Evolutionary conservation across 1,284 basidiomycete species (phyloP), one percentile per base, ranked within the genome.

Genomic region (Puccinia novopanici): DNA sequence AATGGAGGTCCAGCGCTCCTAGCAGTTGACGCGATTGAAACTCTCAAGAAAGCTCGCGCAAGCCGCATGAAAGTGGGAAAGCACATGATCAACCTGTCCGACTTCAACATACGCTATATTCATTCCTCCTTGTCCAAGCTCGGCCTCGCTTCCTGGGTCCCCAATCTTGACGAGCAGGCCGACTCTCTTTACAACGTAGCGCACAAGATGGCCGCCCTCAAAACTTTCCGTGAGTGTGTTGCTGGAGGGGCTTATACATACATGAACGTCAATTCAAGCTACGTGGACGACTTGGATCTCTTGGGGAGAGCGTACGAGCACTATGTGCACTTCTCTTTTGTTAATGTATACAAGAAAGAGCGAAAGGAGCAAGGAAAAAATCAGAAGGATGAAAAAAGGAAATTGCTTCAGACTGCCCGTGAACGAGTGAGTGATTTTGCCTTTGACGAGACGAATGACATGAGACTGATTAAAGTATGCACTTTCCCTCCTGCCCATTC

Each of bases 131-230:
- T 67, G 40, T 57, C 75, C 12, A 61, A 61, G 30, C 55, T 76
- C 10, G 75, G 75, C 9, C 24, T 76, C 22, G 3, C 30, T 50
- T 22, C 24, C 12, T 76, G 75, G 75, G 42, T 2, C 19, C 75
- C 75, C 12, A 45, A 76, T 40, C 48, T 76, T 30, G 61, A 76
- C 22, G 40, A 63, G 8, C 34, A 13, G 22, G 12, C 30, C 1
- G 45, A 76, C 30, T 65, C 75, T 3, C 57, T 75, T 4, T 75
- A 75, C 59, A 75, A 63, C n/a, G 27, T 22, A 37, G 74, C 74
- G 13, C 55, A 54, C 55, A 24, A 40, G 34, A 75, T 75, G 8
- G 55, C 24, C 15, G 54, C 57, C 24, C 13, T 76, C 15, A n/a
- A 27, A 22, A 65, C 63, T 3, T 76, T 76, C 45, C 27, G 59